These are phyloP conservation scores for Plasmodium billcollinsi DNA, from an alignment of 169 alveolate genomes.

Conservation along the genomic window DNA sequence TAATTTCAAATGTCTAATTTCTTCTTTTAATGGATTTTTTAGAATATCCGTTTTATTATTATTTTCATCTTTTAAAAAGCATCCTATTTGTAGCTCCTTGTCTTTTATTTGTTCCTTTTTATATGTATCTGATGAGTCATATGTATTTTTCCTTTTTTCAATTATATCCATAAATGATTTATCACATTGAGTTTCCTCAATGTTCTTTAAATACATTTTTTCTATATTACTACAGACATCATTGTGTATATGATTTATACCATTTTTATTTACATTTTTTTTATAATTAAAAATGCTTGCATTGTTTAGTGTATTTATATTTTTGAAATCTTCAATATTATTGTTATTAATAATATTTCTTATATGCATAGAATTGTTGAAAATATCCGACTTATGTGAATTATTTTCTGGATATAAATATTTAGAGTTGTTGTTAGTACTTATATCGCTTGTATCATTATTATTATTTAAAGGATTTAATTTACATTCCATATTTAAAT, in stretches of 20 bases:
- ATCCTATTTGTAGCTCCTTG: constrained; percentile 16
- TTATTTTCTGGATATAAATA: not conserved
- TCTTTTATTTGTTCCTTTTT: constrained; percentile 9
- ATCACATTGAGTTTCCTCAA: not conserved
- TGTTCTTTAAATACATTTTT: not conserved
- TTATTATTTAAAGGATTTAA: constrained; percentile 1
- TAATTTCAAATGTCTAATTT: not conserved
- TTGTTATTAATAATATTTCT: not conserved
- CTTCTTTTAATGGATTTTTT: not conserved
- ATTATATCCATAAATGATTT: not conserved
- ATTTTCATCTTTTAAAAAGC: constrained; percentile 1
- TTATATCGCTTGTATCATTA: not conserved
- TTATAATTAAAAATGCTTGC: not conserved
- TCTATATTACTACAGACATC: not conserved
- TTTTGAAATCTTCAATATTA: not conserved
- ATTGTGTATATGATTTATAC: constrained; percentile 1
- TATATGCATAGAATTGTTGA: not conserved
- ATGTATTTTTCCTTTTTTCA: not conserved
- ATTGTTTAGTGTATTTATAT: not conserved
- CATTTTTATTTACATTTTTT: not conserved
- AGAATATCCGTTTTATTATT: not conserved
- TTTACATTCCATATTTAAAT: not conserved
- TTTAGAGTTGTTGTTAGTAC: not conserved
- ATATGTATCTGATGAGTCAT: not conserved
- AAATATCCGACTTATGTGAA: not conserved